These are phyloP conservation scores for Yamadazyma diospyri DNA, from an alignment of 1,139 yeast genomes.

Conservation along the genomic window DNA sequence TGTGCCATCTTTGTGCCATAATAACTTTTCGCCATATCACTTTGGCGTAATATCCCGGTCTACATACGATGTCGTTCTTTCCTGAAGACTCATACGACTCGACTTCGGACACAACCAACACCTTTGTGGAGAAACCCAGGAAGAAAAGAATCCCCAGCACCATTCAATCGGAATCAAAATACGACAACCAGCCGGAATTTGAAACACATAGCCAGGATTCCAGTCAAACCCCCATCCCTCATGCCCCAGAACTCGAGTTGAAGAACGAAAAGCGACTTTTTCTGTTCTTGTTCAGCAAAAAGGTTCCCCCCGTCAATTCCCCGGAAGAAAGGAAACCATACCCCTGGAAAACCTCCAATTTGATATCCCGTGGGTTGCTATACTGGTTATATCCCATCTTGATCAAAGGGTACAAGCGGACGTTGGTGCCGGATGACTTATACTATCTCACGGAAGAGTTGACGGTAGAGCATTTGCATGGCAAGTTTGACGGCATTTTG, in stretches of 20 bases:
- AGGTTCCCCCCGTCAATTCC: conserved; percentile 32
- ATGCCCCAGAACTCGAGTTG: conserved; percentile 11
- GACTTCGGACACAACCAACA: conserved; percentile 15
- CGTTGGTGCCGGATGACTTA: conserved; percentile 39
- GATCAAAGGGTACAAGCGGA: conserved; percentile 40
- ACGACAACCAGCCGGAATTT: background rate
- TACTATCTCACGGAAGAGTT: conserved; percentile 36
- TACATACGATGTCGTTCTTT: conserved; percentile 5
- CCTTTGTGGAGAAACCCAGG: conserved; percentile 15
- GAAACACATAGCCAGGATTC: conserved; percentile 1
- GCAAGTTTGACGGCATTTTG: conserved; percentile 25
- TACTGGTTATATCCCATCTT: conserved; percentile 43
- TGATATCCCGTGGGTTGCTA: conserved; percentile 28
- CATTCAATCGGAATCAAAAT: conserved; percentile 2
- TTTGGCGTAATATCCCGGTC: conserved; percentile 2
- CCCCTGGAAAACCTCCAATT: conserved; percentile 33
- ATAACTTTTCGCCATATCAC: too few species aligned
- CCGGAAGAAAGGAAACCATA: conserved; percentile 37
- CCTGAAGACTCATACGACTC: conserved; percentile 8
- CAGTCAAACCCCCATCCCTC: background rate
- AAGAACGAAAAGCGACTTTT: conserved; percentile 30
- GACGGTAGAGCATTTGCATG: conserved; percentile 40
- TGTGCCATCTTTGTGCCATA: too few species aligned
- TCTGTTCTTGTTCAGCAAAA: conserved; percentile 30
- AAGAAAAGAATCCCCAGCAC: conserved; percentile 10